A percentile compares a stretch with the other conserved stretches of the same genome.
Evolutionary conservation across 805 yeast genomes (phyloP).

Genomic region (Schwanniomyces sp.): DNA sequence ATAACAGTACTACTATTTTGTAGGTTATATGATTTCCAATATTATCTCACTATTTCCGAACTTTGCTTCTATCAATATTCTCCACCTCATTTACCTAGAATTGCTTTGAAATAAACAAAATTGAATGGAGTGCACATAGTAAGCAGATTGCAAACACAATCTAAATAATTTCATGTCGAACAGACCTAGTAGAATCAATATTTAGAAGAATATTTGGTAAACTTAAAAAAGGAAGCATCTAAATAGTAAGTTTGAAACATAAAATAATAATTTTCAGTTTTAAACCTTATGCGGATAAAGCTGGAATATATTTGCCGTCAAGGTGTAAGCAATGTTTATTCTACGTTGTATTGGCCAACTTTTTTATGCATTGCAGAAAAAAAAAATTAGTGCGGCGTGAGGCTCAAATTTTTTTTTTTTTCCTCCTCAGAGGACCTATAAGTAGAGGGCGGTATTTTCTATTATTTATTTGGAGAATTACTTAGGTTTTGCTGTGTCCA

Average conservation of each 20-base stretch:
- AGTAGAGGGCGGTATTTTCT: not conserved
- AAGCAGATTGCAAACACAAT: not conserved
- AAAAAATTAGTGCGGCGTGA: constrained; percentile 6
- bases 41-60: too few species aligned
- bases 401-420: constrained; percentile 5
- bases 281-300: too few species aligned
- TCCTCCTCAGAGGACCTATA: not conserved
- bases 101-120: not conserved
- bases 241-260: too few species aligned
- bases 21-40: too few species aligned
- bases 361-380: not conserved
- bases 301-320: not conserved
- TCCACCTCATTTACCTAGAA: not conserved
- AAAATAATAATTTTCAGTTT: too few species aligned
- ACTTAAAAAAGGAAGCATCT: too few species aligned
- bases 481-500: not conserved
- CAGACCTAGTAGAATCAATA: not conserved
- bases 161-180: not conserved
- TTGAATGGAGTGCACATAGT: not conserved
- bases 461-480: not conserved
- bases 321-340: not conserved
- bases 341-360: not conserved
- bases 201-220: too few species aligned
- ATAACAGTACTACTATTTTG: too few species aligned
- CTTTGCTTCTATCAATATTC: not conserved